A percentile compares a stretch with the other conserved stretches of the same genome.
Evolutionary conservation across 2,329 filamentous ascomycete species (phyloP).

Genomic region (Dothidotthia symphoricarpi): DNA sequence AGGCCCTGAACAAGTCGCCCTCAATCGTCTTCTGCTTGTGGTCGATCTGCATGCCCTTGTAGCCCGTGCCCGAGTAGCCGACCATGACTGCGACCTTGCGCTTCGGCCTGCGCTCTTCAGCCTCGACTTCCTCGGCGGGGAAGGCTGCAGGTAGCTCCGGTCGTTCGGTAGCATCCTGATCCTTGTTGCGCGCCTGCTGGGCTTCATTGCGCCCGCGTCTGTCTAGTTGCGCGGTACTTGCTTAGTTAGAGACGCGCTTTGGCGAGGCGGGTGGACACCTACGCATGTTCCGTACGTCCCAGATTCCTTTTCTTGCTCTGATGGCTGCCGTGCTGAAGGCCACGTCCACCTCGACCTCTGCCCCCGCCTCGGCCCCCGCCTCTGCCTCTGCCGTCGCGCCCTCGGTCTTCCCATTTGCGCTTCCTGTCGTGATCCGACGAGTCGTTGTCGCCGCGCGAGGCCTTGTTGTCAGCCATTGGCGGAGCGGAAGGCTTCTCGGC

Average conservation of each 20-base stretch:
- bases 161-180: slow-evolving; percentile 35
- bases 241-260: slow-evolving; percentile 42
- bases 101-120: slow-evolving; percentile 85
- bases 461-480: slow-evolving; percentile 26
- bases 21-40: slow-evolving; percentile 85
- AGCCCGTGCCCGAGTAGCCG: slow-evolving; percentile 93
- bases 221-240: slow-evolving; percentile 48
- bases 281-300: slow-evolving; percentile 66
- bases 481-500: slow-evolving; percentile 15
- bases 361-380: slow-evolving; percentile 29
- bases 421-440: slow-evolving; percentile 29
- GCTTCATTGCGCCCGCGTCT: slow-evolving; percentile 47
- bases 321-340: slow-evolving; percentile 41
- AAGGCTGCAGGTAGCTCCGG: slow-evolving; percentile 60
- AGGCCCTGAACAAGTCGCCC: slow-evolving; percentile 88
- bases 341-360: slow-evolving; percentile 34
- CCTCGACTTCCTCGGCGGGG: slow-evolving; percentile 78
- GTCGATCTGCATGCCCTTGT: slow-evolving; percentile 92
- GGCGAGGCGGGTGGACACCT: slow-evolving; percentile 28
- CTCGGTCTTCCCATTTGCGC: slow-evolving; percentile 31
- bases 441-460: slow-evolving; percentile 18
- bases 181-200: slow-evolving; percentile 42
- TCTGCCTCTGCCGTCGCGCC: slow-evolving; percentile 28
- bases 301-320: slow-evolving; percentile 63
- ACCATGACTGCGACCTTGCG: slow-evolving; percentile 94